Conservation (phyloP, 2,329 filamentous ascomycete genomes). For the Cytospora paraplurivora region DNA sequence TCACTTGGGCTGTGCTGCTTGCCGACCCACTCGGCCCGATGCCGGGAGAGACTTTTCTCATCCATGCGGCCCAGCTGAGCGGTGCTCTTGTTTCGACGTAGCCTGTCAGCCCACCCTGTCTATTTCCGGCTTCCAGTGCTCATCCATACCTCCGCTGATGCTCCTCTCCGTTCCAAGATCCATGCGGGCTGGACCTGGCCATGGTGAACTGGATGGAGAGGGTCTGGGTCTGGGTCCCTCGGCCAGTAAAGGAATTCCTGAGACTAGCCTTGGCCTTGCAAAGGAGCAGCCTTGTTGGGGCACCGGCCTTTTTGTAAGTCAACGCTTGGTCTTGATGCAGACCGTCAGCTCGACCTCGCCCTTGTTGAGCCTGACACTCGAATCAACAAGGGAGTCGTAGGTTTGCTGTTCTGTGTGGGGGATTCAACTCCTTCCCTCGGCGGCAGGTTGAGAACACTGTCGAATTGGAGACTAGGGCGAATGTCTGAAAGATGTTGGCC, state of each 20-base stretch:
- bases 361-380: background rate
- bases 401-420: background rate
- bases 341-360: background rate
- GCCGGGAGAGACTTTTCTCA: conserved; percentile 2
- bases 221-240: background rate
- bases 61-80: conserved; percentile 18
- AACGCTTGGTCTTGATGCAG: background rate
- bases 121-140: conserved; percentile 12
- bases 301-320: conserved; percentile 3
- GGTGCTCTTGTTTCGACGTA: conserved; percentile 21
- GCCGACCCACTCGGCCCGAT: conserved; percentile 1
- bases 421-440: background rate
- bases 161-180: background rate
- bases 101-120: conserved; percentile 7
- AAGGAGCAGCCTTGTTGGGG: conserved; percentile 7
- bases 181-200: background rate
- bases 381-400: background rate
- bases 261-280: background rate
- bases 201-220: background rate
- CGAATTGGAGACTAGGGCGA: background rate
- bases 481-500: background rate
- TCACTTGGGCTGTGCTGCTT: background rate
- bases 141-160: background rate
- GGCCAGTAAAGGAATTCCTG: background rate
- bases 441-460: background rate